These are phyloP conservation scores for Clitoria ternatea DNA, from an alignment of 306 rosid genomes.

Conservation along the genomic window DNA sequence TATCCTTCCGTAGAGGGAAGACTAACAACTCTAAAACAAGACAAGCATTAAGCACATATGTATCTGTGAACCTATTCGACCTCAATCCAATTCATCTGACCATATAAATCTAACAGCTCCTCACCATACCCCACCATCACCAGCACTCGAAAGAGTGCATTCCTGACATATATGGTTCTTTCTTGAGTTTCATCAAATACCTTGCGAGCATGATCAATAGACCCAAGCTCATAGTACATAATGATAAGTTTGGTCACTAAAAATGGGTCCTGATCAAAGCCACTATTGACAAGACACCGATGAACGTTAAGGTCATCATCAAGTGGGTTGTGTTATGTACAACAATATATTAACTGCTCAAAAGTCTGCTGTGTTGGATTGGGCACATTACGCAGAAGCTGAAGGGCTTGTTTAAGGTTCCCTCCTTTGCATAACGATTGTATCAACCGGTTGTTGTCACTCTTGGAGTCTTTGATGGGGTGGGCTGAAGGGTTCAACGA, in stretches of 20 bases:
- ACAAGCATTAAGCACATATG: conserved; percentile 83
- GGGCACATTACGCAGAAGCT: conserved; percentile 53
- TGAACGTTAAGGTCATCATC: conserved; percentile 57
- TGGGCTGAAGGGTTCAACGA: conserved; percentile 40
- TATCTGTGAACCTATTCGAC: conserved; percentile 76
- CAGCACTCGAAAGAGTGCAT: conserved; percentile 73
- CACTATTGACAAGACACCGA: conserved; percentile 45
- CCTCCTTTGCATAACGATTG: conserved; percentile 78
- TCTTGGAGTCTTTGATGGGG: conserved; percentile 8
- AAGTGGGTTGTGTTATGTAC: conserved; percentile 63
- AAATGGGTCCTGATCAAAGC: conserved; percentile 70
- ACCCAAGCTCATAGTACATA: conserved; percentile 73
- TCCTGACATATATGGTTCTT: conserved; percentile 86
- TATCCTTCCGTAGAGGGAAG: conserved; percentile 59
- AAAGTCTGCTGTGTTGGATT: conserved; percentile 71
- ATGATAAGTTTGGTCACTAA: conserved; percentile 83
- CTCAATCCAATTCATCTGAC: conserved; percentile 57
- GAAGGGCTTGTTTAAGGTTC: conserved; percentile 68
- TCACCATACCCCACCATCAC: conserved; percentile 67
- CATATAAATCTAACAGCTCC: conserved; percentile 61
- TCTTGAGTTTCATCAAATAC: conserved; percentile 68
- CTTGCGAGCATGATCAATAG: conserved; percentile 57
- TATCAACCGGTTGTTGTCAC: conserved; percentile 48
- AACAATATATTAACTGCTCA: conserved; percentile 64
- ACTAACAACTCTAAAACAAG: conserved; percentile 54